A percentile compares a stretch with the other conserved stretches of the same genome.
These are phyloP conservation scores for Fonsecaea multimorphosa DNA, from an alignment of 2,329 filamentous ascomycete species.

Conservation along the genomic window DNA sequence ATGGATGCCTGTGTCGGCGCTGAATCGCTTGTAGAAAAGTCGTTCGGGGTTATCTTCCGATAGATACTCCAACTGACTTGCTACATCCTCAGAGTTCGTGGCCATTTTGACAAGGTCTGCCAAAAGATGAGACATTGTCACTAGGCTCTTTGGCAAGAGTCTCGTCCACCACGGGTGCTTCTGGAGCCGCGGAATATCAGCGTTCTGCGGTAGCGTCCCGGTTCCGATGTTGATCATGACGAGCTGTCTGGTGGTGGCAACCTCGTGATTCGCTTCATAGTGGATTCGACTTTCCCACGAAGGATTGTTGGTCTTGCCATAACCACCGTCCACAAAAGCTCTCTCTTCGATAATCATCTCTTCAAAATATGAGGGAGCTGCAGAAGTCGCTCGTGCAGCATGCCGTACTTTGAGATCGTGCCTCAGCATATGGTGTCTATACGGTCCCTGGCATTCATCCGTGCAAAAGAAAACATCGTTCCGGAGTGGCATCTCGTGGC, in stretches of 20 bases:
- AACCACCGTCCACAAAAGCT: slow-evolving; percentile 34
- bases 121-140: slow-evolving; percentile 29
- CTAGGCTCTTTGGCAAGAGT: slow-evolving; percentile 31
- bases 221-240: slow-evolving; percentile 38
- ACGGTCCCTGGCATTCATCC: slow-evolving; percentile 33
- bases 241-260: slow-evolving; percentile 24
- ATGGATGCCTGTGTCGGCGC: slow-evolving; percentile 36
- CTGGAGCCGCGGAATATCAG: slow-evolving; percentile 9
- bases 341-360: slow-evolving; percentile 32
- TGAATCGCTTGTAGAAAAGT: slow-evolving; percentile 35
- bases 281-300: slow-evolving; percentile 35
- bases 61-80: slow-evolving; percentile 27
- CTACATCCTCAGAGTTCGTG: slow-evolving; percentile 34
- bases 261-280: slow-evolving; percentile 31
- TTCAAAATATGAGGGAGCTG: slow-evolving; percentile 37
- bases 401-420: slow-evolving; percentile 32
- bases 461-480: slow-evolving; percentile 36
- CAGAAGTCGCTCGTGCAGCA: slow-evolving; percentile 37
- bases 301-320: slow-evolving; percentile 37
- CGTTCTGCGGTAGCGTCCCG: slow-evolving; percentile 24
- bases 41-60: slow-evolving; percentile 28
- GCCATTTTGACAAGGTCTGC: slow-evolving; percentile 36
- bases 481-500: slow-evolving; percentile 28
- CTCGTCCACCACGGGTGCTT: slow-evolving; percentile 33
- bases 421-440: slow-evolving; percentile 25